Evolutionary conservation across 176 grass and related monocot species (phyloP), one percentile per base, ranked within the genome.

Genomic region (Carex littledalei): DNA sequence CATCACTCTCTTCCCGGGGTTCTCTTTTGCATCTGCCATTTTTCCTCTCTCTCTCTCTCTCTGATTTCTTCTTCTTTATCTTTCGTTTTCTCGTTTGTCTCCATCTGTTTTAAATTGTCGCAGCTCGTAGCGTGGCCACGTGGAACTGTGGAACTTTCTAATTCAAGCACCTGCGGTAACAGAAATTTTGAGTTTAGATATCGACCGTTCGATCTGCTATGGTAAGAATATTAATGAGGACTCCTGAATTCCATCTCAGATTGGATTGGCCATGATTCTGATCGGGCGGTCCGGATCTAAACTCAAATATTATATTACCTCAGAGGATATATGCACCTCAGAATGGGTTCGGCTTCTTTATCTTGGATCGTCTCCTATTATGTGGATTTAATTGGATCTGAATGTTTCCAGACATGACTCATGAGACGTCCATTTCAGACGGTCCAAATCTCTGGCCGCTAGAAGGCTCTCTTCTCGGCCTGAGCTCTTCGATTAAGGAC

Each of bases 1-100:
- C 88, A 89, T 89, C 69, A 86, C 70, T 86, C 74, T 89, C 82
- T 89, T 86, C 86, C 12, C 43, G 0, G 22, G 18, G 17, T 24
- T 78, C 74, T 78, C 74, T 74, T 1, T 74, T 2, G 70, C 11
- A 10, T 52, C 70, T 0, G 52, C 74, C 74, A 78, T 78, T 32
- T 73, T 1, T 20, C 18, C 8, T 67, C 65, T 67, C 65, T 72
- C 37, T 39, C 35, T 71, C 37, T 6, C 66, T 39, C 12, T 29
- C 52, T 50, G 20, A 1, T n/a, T 2, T 59, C 24, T n/a, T n/a
- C n/a, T n/a, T n/a, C n/a, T n/a, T n/a, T n/a, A n/a, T 74, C 18
- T 41, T 64, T 85, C 18, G 49, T 2, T 62, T 47, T 83, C 58
- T 66, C 12, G 1, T 20, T 49, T 43, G n/a, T 32, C 8, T 55